Evolutionary conservation across 139 green algal species (phyloP), one percentile per base, ranked within the genome.

Genomic region (Chlamydomonas incerta): DNA sequence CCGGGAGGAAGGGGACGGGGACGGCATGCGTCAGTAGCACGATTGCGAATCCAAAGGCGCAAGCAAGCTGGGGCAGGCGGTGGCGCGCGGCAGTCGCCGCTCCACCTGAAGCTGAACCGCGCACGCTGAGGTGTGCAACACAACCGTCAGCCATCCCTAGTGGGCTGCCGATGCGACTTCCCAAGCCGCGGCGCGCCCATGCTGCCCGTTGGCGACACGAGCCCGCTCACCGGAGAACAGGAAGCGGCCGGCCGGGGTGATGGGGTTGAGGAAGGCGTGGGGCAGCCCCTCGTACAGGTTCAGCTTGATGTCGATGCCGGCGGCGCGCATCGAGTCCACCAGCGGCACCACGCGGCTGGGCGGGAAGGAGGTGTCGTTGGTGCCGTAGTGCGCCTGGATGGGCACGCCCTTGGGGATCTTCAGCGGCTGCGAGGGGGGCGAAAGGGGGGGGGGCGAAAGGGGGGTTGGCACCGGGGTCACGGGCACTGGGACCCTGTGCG

Each of bases 201-300:
- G n/a, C n/a, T n/a, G n/a, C n/a, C n/a, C n/a, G n/a, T n/a, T n/a
- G n/a, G n/a, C n/a, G n/a, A n/a, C n/a, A 50, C 41, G 41, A 50
- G 67, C 6, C 21, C 11, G 62, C 75, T 73, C 41, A 83, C 75
- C 62, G 2, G 62, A 18, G n/a, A 83, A 24, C 0, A 74, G 76
- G 10, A 10, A 65, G 33, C 76, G 76, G 62, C 76, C 76, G 2
- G 41, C 76, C 63, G 76, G 76, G 26, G 63, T 83, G 26, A 83
- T 74, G 28, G 63, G 63, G 65, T 83, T 83, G 41, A 83, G 52
- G 76, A 83, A 83, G 41, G 76, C 76, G 46, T 83, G 76, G 23
- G 76, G 76, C 20, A 83, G 76, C n/a, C 76, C 76, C 0, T 47
- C 29, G 65, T 83, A 83, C 76, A 74, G 28, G 76, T 83, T 52